Conservation (phyloP, 352 stramenopile species). For the Stramenopiles sp. region DNA sequence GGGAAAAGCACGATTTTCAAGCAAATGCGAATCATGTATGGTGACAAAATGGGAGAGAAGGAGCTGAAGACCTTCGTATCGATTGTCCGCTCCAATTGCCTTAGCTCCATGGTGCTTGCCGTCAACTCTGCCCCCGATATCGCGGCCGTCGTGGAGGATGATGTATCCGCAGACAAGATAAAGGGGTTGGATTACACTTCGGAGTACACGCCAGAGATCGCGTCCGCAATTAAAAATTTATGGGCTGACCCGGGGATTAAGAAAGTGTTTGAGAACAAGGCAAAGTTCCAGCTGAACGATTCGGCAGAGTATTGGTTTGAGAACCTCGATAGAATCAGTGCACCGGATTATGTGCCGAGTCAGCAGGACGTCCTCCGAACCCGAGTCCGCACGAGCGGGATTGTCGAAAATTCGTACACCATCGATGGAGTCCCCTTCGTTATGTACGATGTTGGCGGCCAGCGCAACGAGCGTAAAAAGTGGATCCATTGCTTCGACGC, state of each 20-base stretch:
- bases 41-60: slow-evolving; percentile 22
- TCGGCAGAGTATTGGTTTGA: slow-evolving; percentile 25
- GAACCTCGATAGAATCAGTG: slow-evolving; percentile 23
- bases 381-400: slow-evolving; percentile 28
- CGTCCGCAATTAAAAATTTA: slow-evolving; percentile 17
- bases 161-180: too few relatives aligned
- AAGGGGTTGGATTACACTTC: too few relatives aligned
- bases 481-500: slow-evolving; percentile 50
- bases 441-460: slow-evolving; percentile 46
- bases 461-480: slow-evolving; percentile 44
- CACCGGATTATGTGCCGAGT: slow-evolving; percentile 23
- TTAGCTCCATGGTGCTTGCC: slow-evolving; percentile 26
- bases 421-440: slow-evolving; percentile 37
- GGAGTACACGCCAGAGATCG: too few relatives aligned
- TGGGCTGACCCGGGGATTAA: slow-evolving; percentile 27
- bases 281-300: slow-evolving; percentile 30
- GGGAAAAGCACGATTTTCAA: slow-evolving; percentile 42
- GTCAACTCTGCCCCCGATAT: too few relatives aligned
- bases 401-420: slow-evolving; percentile 31
- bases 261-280: slow-evolving; percentile 17
- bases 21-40: slow-evolving; percentile 38
- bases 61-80: slow-evolving; percentile 20
- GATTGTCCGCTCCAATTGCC: slow-evolving; percentile 25
- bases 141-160: too few relatives aligned
- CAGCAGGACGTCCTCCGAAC: slow-evolving; percentile 27